Conservation (phyloP, 2,329 filamentous ascomycete species). For the Stachybotrys echinatus region DNA sequence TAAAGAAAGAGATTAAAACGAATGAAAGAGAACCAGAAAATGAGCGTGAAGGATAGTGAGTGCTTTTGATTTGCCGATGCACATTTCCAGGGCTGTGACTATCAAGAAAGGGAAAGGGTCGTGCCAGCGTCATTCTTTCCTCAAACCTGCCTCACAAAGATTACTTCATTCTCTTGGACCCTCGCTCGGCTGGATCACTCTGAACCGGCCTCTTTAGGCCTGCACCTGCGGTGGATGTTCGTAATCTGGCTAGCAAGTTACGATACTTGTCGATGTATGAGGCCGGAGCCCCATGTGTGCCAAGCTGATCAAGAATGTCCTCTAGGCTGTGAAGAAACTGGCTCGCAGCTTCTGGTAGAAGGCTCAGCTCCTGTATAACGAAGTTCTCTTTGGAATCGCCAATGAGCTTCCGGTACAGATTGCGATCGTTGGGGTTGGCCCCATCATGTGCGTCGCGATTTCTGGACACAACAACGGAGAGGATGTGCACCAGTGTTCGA, state of each 20-base stretch:
- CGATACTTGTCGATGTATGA: slow-evolving; percentile 30
- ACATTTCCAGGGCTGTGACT: no score
- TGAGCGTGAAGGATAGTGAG: neutral
- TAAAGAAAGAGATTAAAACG: neutral
- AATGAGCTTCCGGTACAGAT: slow-evolving; percentile 43
- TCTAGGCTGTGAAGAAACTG: slow-evolving; percentile 36
- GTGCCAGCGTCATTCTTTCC: neutral
- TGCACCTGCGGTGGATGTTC: slow-evolving; percentile 17
- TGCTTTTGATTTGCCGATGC: no score
- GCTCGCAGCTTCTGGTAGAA: slow-evolving; percentile 37
- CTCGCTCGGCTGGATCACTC: slow-evolving; percentile 16
- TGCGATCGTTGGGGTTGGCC: slow-evolving; percentile 26
- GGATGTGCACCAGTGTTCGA: slow-evolving; percentile 41
- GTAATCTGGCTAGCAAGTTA: slow-evolving; percentile 23
- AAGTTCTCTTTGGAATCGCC: slow-evolving; percentile 39
- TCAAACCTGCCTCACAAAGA: neutral
- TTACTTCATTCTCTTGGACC: slow-evolving; percentile 28
- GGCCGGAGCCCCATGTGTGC: slow-evolving; percentile 24
- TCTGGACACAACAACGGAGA: slow-evolving; percentile 36
- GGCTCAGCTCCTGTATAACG: slow-evolving; percentile 36
- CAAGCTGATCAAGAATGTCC: slow-evolving; percentile 23
- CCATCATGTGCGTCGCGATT: slow-evolving; percentile 29
- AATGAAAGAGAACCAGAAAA: neutral
- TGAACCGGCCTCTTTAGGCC: slow-evolving; percentile 25
- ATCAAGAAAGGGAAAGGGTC: neutral